Evolutionary conservation across 305 asterid species (phyloP).

Genomic region (Fraxinus latifolia): DNA sequence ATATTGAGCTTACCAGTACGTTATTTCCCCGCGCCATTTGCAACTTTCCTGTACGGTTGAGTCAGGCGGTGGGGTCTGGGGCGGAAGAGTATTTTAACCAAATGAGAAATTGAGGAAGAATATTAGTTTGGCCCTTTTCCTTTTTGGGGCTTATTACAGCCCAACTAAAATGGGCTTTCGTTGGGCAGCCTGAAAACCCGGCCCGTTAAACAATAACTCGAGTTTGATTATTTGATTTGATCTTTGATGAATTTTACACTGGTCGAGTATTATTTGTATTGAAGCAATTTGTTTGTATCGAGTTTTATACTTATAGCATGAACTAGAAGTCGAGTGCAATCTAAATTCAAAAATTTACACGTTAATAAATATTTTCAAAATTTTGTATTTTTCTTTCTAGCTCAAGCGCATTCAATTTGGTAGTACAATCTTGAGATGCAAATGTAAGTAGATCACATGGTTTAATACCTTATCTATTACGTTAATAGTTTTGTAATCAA

Average conservation of each 20-base stretch:
- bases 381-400: not conserved
- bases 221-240: not conserved
- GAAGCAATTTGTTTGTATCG: not conserved
- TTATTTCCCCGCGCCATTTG: constrained; percentile 15
- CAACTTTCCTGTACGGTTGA: not conserved
- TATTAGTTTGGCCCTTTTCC: too few relatives aligned
- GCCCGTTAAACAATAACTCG: not conserved
- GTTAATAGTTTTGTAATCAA: not conserved
- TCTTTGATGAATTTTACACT: not conserved
- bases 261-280: not conserved
- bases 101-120: too few relatives aligned
- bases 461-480: not conserved
- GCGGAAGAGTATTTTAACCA: not conserved
- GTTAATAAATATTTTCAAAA: not conserved
- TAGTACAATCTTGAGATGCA: not conserved
- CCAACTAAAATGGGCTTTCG: not conserved
- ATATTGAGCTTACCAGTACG: constrained; percentile 51
- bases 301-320: not conserved
- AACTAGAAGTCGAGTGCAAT: not conserved
- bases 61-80: not conserved
- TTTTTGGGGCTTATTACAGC: not conserved
- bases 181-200: not conserved
- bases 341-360: not conserved
- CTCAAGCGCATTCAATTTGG: not conserved
- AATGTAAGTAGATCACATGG: not conserved